phyloP scores from a whole-genome alignment of 2,329 filamentous ascomycete genomes.

The Trichophyton benhamiae region DNA sequence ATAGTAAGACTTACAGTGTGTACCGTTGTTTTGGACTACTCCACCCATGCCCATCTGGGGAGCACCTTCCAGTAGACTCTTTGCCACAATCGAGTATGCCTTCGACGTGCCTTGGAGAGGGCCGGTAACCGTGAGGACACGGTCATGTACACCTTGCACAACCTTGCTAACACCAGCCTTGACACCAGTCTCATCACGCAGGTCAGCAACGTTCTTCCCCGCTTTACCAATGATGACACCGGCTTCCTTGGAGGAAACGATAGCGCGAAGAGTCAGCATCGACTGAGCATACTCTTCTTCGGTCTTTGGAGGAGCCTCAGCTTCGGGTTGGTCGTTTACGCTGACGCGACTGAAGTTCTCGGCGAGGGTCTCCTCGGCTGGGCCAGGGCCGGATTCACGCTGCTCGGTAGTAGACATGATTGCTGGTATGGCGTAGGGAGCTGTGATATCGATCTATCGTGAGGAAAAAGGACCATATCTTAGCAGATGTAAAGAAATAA shows the following conservation, averaged over 20 bases:
- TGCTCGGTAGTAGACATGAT: conserved; percentile 51
- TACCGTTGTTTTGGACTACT: conserved; percentile 72
- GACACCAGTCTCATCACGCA: conserved; percentile 93
- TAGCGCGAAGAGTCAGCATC: conserved; percentile 86
- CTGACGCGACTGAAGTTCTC: conserved; percentile 55
- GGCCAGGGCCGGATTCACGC: conserved; percentile 36
- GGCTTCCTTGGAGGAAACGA: conserved; percentile 97
- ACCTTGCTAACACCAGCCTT: conserved; percentile 98
- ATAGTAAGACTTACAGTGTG: conserved; percentile 62
- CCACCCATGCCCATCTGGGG: conserved; percentile 95
- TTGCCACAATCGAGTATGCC: conserved; percentile 87
- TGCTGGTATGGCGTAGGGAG: neutral
- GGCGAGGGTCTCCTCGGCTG: conserved; percentile 49
- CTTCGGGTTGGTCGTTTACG: conserved; percentile 53
- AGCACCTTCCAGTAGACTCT: conserved; percentile 81
- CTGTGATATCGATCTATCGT: neutral
- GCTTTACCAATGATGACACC: conserved; percentile 98
- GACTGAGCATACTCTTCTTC: conserved; percentile 93
- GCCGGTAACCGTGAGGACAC: conserved; percentile 89
- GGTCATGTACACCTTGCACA: conserved; percentile 91
- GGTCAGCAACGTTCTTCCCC: conserved; percentile 93
- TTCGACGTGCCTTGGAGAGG: conserved; percentile 77
- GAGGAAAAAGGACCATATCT: neutral
- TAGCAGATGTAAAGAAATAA: neutral
- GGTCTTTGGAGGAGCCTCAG: conserved; percentile 72